phyloP scores from a whole-genome alignment of 2,329 filamentous ascomycete species.

The Nemania abortiva region DNA sequence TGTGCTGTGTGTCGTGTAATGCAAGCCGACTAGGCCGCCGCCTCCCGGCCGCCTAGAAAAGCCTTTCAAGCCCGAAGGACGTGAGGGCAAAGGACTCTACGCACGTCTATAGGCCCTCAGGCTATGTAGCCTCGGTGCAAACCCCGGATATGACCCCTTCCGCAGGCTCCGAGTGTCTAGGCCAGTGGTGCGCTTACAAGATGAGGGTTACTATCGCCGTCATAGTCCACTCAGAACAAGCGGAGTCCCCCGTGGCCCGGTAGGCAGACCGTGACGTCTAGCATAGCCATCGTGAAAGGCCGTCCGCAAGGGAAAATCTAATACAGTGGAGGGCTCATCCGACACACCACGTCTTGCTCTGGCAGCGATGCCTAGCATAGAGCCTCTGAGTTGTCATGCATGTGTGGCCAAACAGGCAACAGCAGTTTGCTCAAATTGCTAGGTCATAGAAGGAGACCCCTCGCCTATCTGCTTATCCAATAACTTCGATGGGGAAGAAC shows the following conservation, averaged over 20 bases:
- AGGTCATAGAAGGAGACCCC: neutral
- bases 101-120: constrained; percentile 8
- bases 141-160: neutral
- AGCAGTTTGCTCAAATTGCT: neutral
- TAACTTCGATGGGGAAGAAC: neutral
- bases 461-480: neutral
- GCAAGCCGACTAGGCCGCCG: constrained; percentile 16
- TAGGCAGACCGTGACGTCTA: neutral
- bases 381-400: constrained; percentile 33
- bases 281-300: neutral
- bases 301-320: neutral
- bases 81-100: neutral
- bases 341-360: constrained; percentile 3
- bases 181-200: constrained; percentile 6
- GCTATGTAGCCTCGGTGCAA: constrained; percentile 8
- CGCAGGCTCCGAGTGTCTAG: constrained; percentile 10
- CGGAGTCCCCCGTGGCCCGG: neutral
- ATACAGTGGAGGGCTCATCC: neutral
- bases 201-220: neutral
- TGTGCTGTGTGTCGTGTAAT: constrained; percentile 7
- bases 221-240: constrained; percentile 6
- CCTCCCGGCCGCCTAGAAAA: constrained; percentile 21
- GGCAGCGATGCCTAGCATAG: constrained; percentile 6
- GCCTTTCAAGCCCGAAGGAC: constrained; percentile 13
- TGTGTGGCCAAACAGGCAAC: constrained; percentile 9